Conservation (phyloP, 768 basidiomycete species). For the Hypholoma fasciculare region DNA sequence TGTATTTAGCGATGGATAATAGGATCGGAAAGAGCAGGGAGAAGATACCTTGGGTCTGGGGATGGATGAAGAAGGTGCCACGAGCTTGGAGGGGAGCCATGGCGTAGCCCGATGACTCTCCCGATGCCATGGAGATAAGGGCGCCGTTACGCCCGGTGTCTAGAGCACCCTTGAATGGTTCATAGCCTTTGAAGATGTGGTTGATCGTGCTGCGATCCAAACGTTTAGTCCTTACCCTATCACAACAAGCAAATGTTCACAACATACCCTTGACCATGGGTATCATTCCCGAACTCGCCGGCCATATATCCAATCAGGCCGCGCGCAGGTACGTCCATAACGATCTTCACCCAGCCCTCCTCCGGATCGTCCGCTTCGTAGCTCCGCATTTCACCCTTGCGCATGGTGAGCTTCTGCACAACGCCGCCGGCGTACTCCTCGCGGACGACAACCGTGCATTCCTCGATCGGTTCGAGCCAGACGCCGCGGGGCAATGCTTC, state of each 20-base stretch:
- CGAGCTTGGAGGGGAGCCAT: conserved; percentile 51
- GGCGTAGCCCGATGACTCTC: conserved; percentile 47
- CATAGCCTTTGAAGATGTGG: conserved; percentile 52
- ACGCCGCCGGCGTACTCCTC: conserved; percentile 49
- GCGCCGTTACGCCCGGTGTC: conserved; percentile 50
- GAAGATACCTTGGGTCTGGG: conserved; percentile 37
- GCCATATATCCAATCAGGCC: conserved; percentile 54
- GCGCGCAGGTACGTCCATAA: conserved; percentile 48
- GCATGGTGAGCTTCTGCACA: conserved; percentile 51
- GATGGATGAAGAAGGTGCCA: conserved; percentile 45
- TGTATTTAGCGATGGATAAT: not conserved
- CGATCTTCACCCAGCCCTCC: conserved; percentile 46
- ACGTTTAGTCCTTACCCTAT: not conserved
- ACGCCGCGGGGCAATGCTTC: conserved; percentile 23
- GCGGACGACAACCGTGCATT: conserved; percentile 42
- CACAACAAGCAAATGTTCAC: not conserved
- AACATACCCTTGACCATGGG: conserved; percentile 47
- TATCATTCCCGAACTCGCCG: conserved; percentile 52
- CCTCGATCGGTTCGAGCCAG: conserved; percentile 48
- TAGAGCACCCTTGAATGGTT: conserved; percentile 41
- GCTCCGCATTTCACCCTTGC: conserved; percentile 47
- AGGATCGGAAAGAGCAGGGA: too few relatives aligned
- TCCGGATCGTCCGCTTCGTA: conserved; percentile 44
- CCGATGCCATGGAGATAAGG: conserved; percentile 45
- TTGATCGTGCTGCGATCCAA: conserved; percentile 40